Evolutionary conservation across 495 filamentous ascomycete species (phyloP), one percentile per base, ranked within the genome.

Genomic region (Aspergillus biplanus): DNA sequence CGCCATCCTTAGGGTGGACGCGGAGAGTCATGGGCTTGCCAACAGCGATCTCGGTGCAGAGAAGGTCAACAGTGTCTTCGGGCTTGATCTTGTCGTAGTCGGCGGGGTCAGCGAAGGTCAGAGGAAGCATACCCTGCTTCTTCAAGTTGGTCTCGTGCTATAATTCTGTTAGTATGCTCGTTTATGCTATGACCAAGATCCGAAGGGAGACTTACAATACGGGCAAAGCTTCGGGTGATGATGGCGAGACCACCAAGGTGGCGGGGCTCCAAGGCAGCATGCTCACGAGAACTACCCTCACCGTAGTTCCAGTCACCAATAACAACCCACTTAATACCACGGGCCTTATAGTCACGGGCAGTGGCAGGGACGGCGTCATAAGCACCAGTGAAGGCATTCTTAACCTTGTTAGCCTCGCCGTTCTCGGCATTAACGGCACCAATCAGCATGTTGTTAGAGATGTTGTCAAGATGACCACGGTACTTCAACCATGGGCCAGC

Each of bases 381-480:
- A 61, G 92, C 86, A 65, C 88, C 91, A 64, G 85, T 97, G 68
- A 90, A 89, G 76, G 83, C 76, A 86, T 99, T 98, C 86, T 92
- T 91, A 78, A 99, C 84, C 85, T 94, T 97, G 89, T 99, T 99
- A 67, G 94, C 95, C 85, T 99, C 91, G 60, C 90, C 92, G 80
- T 98, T 99, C 67, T 89, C 94, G 64, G 86, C 84, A 81, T 98
- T 99, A 83, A 92, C 90, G 65, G 95, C 95, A 82, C 96, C 96
- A 71, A 99, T 98, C 78, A 99, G 81, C 93, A 98, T 97, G 87
- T 99, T 99, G 89, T 98, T 98, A 73, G 96, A 98, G 84, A 99
- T 98, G 86, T 99, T 99, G 86, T 99, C 96, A 75, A 99, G 86
- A 78, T 99, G 95, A 53, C 95, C 95, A 86, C 96, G 92, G 87